Base-by-base conservation (phyloP, 1,284 basidiomycete species). In the Anthracocystis panici-leucophaei region DNA sequence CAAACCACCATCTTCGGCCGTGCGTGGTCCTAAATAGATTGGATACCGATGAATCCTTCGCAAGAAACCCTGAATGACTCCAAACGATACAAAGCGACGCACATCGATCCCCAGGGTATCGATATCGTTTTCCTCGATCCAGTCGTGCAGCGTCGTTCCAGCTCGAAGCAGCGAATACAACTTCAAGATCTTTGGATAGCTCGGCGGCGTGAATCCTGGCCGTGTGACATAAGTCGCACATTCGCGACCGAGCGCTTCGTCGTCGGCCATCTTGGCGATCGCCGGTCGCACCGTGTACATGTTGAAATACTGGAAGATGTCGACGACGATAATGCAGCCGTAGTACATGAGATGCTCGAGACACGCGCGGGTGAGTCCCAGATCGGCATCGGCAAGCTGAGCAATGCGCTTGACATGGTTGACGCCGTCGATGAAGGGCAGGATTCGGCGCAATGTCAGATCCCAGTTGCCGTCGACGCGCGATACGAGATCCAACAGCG, bases 61-160 rank as follows among this genome's bases (percentile, higher is more conserved):
- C 14, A 99, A 88, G 83, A 98, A 99, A 0, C 95, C 95, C 87
- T 99, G 99, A 87, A 99, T 97, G n/a, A 97, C 92, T 14, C 96
- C 97, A 82, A 99, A 99, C 72, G 92, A 94, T n/a, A 95, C 91
- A 85, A 99, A 97, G 16, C 97, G 90, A 6, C 96, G 90, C 9
- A 94, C 90, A 84, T 99, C 97, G 61, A 99, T 92, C 1, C 92
- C 93, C 20, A 92, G 86, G 7, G 21, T 49, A 41, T 82, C 78
- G 16, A 82, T 64, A 7, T 91, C 88, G 80, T 94, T 89, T 45
- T 89, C 88, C 75, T 94, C 91, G 87, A 94, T 93, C 96, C 97
- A 99, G 55, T 94, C 91, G 49, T 90, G 89, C 3, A 99, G 89
- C 0, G 93, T 94, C 66, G 91, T 90, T 3, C 94, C 94, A 0